A percentile compares a stretch with the other conserved stretches of the same genome.
Conservation (phyloP, 129 eudicot genomes). For the Arctium lappa region DNA sequence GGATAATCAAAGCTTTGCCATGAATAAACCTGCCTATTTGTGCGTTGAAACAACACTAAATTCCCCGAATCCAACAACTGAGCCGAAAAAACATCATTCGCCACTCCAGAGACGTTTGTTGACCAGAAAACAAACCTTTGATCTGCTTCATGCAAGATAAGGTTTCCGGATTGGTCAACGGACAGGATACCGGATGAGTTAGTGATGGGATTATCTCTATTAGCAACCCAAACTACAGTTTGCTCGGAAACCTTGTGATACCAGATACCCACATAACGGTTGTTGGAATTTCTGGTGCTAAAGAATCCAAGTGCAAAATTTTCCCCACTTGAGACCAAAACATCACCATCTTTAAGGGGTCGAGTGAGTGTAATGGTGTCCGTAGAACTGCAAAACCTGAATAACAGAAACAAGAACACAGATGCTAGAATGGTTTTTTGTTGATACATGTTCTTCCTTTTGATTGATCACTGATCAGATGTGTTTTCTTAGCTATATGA, state of each 20-base stretch:
- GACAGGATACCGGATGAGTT: constrained; percentile 23
- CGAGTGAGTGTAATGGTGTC: constrained; percentile 33
- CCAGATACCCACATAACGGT: constrained; percentile 50
- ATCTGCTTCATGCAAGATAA: constrained; percentile 4
- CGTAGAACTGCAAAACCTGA: constrained; percentile 5
- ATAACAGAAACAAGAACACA: constrained; percentile 14
- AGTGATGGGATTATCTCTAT: constrained; percentile 29
- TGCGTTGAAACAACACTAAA: constrained; percentile 30
- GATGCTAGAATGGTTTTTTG: background rate
- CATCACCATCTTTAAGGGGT: constrained; percentile 34
- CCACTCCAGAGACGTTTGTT: constrained; percentile 19
- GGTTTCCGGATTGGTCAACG: constrained; percentile 32
- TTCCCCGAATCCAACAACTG: constrained; percentile 44
- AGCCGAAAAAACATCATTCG: background rate
- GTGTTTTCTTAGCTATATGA: background rate
- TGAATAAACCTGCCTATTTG: constrained; percentile 7
- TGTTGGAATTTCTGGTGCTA: constrained; percentile 33
- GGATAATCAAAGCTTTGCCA: constrained; percentile 56
- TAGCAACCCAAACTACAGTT: constrained; percentile 47
- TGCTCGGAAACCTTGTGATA: constrained; percentile 43
- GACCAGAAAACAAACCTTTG: constrained; percentile 30
- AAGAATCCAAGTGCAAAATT: constrained; percentile 46
- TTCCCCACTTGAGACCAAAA: constrained; percentile 33
- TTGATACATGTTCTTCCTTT: background rate
- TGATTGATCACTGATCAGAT: background rate